phyloP scores from a whole-genome alignment of 768 basidiomycete species.

The Pluteus cervinus region DNA sequence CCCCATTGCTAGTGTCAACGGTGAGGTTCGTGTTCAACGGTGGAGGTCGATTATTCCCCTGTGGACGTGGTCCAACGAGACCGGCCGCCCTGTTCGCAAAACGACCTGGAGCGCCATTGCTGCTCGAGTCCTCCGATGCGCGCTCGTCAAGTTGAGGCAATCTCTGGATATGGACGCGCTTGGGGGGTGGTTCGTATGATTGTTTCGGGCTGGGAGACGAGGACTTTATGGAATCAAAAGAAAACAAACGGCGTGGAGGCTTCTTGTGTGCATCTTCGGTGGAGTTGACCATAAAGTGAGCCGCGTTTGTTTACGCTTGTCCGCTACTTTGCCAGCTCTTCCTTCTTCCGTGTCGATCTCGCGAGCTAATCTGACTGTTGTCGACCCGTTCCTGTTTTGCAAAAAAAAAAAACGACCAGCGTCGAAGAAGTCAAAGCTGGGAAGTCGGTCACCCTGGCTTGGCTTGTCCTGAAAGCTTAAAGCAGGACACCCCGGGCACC shows the following conservation, averaged over 20 bases:
- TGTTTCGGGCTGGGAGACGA: slow-evolving; percentile 5
- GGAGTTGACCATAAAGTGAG: neutral
- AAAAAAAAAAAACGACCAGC: too few relatives aligned
- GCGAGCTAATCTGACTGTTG: too few relatives aligned
- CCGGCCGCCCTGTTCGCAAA: neutral
- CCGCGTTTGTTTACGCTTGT: too few relatives aligned
- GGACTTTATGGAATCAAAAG: slow-evolving; percentile 17
- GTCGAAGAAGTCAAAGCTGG: too few relatives aligned
- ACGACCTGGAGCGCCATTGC: neutral
- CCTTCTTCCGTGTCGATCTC: too few relatives aligned
- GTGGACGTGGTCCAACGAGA: too few relatives aligned
- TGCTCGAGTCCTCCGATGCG: neutral
- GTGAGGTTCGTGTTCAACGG: neutral
- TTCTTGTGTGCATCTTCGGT: slow-evolving; percentile 8
- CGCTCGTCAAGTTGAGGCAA: neutral
- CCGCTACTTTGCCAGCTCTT: too few relatives aligned
- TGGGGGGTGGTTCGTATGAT: slow-evolving; percentile 4
- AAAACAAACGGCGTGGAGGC: slow-evolving; percentile 17
- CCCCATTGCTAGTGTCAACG: neutral
- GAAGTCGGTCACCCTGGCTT: too few relatives aligned
- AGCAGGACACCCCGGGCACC: too few relatives aligned
- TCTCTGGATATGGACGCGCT: neutral
- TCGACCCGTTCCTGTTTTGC: too few relatives aligned
- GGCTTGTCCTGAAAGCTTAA: too few relatives aligned
- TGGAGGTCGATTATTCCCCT: too few relatives aligned